phyloP scores from a whole-genome alignment of 805 yeast species.

The Wickerhamomyces xylosicus region DNA sequence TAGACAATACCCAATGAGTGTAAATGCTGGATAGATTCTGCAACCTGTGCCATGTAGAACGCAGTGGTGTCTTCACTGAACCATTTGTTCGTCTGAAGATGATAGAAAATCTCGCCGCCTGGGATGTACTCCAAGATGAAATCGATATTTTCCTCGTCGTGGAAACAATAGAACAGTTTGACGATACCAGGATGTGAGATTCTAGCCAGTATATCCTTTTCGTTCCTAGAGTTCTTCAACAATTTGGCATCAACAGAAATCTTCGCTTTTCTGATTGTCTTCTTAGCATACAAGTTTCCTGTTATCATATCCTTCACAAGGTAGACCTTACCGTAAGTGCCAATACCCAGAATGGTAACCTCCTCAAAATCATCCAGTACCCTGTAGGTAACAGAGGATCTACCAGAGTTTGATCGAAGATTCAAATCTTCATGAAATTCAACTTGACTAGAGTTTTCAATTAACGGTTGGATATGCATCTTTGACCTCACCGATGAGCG shows the following conservation, averaged over 20 bases:
- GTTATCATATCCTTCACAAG: conserved; percentile 56
- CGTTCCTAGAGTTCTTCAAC: conserved; percentile 68
- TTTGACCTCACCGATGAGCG: conserved; percentile 8
- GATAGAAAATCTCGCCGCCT: conserved; percentile 72
- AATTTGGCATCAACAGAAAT: conserved; percentile 44
- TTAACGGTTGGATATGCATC: conserved; percentile 4
- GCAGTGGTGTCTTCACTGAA: conserved; percentile 58
- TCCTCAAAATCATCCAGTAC: conserved; percentile 51
- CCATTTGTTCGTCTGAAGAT: conserved; percentile 29
- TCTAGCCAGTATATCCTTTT: conserved; percentile 59
- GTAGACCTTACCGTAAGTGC: conserved; percentile 83
- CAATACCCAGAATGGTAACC: conserved; percentile 67
- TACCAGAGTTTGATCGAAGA: not conserved
- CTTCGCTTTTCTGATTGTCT: conserved; percentile 74
- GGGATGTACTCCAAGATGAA: conserved; percentile 73
- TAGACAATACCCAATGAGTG: conserved; percentile 78
- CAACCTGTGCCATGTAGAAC: conserved; percentile 73
- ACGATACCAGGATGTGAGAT: conserved; percentile 78
- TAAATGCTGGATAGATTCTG: conserved; percentile 64
- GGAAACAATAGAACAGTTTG: conserved; percentile 72
- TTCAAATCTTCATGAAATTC: not conserved
- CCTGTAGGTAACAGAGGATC: conserved; percentile 3
- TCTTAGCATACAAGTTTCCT: conserved; percentile 70
- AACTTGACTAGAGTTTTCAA: conserved; percentile 4
- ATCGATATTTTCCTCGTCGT: conserved; percentile 68